Evolutionary conservation across 768 basidiomycete species (phyloP), one percentile per base, ranked within the genome.

Genomic region (Boletus sp.): DNA sequence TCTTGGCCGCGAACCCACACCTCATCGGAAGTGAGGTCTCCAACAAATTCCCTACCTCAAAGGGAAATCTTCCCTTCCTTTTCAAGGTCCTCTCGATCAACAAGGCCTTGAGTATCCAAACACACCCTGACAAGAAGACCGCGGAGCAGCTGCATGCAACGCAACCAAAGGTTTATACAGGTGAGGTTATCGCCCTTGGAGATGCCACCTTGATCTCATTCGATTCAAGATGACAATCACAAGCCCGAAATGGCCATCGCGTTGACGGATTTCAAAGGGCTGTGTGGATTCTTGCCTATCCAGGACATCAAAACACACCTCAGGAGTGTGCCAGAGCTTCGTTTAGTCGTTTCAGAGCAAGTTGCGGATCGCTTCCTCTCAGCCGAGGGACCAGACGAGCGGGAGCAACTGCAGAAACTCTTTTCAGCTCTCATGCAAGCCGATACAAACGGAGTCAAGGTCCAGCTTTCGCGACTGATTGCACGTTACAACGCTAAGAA

Each of bases 211-310:
- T 10, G 24, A 24, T 61, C 55, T 62, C 24, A 67, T 59, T 50
- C 15, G 36, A n/a, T 35, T 37, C 39, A 59, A 92, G 97, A 99
- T 71, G 83, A 86, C 6, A 98, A 98, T 69, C 97, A 99, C 66
- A 99, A 99, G 73, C 97, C 97, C 3, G 97, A 99, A 71, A 96
- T 99, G 92, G 94, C 95, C n/a, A 80, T 99, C 37, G 97, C 97
- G 0, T 74, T 99, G 57, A 95, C 95, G 0, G 84, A 87, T 14
- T 98, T 98, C 78, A 78, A 78, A 39, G 97, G 91, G 2, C 78
- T 98, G 66, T 96, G 95, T 69, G 96, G 96, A 42, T 99, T 98
- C 77, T 83, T 89, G 17, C 96, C 96, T 5, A 82, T 94, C 2
- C 66, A 77, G 1, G 74, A 81, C 47, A 91, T 99, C 69, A 85